Percentiles rank a stretch among this genome's conserved stretches.
phyloP scores from a whole-genome alignment of 352 stramenopile species.

The Phytophthora podocarpi region DNA sequence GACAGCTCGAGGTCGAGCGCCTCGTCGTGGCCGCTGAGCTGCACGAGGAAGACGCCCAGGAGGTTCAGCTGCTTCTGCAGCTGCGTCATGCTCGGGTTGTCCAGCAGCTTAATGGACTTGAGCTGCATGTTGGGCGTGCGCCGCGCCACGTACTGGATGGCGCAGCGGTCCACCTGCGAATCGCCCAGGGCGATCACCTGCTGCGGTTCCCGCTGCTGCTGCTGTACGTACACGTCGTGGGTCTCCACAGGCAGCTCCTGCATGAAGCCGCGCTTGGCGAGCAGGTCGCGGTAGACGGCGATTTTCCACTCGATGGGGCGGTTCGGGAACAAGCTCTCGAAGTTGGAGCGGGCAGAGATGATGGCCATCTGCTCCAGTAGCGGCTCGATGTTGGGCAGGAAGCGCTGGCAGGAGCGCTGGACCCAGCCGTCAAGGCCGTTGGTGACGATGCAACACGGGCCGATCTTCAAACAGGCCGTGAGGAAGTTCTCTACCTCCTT shows the following conservation, averaged over 20 bases:
- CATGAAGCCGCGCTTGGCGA: constrained; percentile 40
- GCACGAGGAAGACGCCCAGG: constrained; percentile 61
- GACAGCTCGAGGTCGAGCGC: constrained; percentile 78
- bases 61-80: constrained; percentile 72
- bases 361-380: constrained; percentile 64
- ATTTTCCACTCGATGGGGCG: constrained; percentile 84
- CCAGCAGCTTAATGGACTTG: constrained; percentile 83
- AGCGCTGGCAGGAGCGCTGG: constrained; percentile 73
- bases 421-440: constrained; percentile 78
- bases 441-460: constrained; percentile 66
- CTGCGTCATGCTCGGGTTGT: constrained; percentile 76
- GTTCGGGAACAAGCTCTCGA: constrained; percentile 61
- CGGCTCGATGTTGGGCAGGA: constrained; percentile 62
- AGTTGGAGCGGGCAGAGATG: constrained; percentile 69
- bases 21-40: constrained; percentile 68
- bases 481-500: constrained; percentile 55
- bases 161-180: constrained; percentile 70
- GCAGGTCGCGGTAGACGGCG: constrained; percentile 62
- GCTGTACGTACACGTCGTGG: constrained; percentile 26
- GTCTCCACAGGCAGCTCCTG: constrained; percentile 28
- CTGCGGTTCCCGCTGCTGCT: constrained; percentile 36
- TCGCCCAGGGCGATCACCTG: constrained; percentile 80
- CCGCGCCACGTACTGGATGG: constrained; percentile 68
- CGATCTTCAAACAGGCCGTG: constrained; percentile 49
- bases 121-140: constrained; percentile 54